A percentile compares a stretch with the other conserved stretches of the same genome.
phyloP scores from a whole-genome alignment of 129 eudicot species.

The Scalesia atractyloides region DNA sequence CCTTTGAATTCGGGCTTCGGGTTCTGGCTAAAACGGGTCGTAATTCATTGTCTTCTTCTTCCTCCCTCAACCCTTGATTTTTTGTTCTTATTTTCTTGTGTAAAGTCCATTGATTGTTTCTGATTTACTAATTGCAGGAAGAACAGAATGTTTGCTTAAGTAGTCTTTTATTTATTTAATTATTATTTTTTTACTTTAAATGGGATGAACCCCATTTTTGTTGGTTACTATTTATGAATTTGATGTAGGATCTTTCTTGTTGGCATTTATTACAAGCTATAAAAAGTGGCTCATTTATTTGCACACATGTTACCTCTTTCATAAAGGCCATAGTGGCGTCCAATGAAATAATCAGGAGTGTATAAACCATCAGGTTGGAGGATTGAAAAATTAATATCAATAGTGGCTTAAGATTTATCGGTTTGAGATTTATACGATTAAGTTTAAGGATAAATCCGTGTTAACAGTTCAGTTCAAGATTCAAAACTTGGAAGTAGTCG shows the following conservation, averaged over 20 bases:
- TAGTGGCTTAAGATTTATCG: no score
- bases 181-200: slow-evolving; percentile 22
- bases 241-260: slow-evolving; percentile 17
- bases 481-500: no score
- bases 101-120: slow-evolving; percentile 49
- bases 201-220: slow-evolving; percentile 21
- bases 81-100: slow-evolving; percentile 35
- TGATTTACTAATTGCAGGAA: slow-evolving; percentile 45
- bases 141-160: slow-evolving; percentile 36
- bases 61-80: slow-evolving; percentile 30
- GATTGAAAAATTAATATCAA: no score
- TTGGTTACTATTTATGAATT: neutral
- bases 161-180: slow-evolving; percentile 2
- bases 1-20: slow-evolving; percentile 25
- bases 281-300: slow-evolving; percentile 17
- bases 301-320: neutral
- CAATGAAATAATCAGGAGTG: neutral
- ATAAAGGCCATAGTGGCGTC: neutral
- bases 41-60: slow-evolving; percentile 38
- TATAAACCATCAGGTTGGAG: neutral
- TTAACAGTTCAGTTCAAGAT: no score
- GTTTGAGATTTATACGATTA: no score
- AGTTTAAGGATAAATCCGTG: no score
- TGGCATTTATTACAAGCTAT: slow-evolving; percentile 1
- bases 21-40: slow-evolving; percentile 39